Conservation (phyloP, 257 asterid species). For the Datura wrightii region DNA sequence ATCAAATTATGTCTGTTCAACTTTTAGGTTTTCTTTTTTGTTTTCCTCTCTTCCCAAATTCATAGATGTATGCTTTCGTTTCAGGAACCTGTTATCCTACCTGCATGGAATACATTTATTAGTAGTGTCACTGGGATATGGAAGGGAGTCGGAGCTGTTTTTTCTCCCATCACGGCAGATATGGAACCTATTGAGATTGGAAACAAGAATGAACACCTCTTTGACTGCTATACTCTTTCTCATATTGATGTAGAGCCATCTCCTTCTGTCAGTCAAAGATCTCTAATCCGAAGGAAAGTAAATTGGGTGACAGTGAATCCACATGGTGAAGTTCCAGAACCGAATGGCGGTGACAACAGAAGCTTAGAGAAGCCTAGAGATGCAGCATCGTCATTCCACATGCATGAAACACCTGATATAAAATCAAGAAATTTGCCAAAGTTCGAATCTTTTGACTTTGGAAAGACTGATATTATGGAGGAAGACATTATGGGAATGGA, state of each 20-base stretch:
- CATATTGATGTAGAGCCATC: constrained; percentile 62
- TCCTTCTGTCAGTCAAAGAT: constrained; percentile 51
- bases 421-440: constrained; percentile 57
- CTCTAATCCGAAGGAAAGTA: constrained; percentile 71
- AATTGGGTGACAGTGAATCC: constrained; percentile 95
- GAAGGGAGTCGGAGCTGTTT: constrained; percentile 99
- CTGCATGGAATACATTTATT: constrained; percentile 88
- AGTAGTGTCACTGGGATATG: constrained; percentile 97
- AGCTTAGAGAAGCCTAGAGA: constrained; percentile 33
- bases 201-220: constrained; percentile 70
- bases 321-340: constrained; percentile 64
- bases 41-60: not conserved
- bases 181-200: constrained; percentile 96
- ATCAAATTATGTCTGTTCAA: not conserved
- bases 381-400: constrained; percentile 39
- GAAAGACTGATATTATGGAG: constrained; percentile 86
- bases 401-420: constrained; percentile 39
- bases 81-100: constrained; percentile 94
- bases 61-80: constrained; percentile 28
- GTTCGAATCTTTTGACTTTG: constrained; percentile 82
- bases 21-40: not conserved
- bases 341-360: constrained; percentile 45
- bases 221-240: constrained; percentile 84
- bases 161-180: constrained; percentile 91
- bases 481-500: constrained; percentile 96